Percentiles rank a stretch among this genome's conserved stretches.
Evolutionary conservation across 768 basidiomycete species (phyloP).

Genomic region (Phlebiopsis gigantea): DNA sequence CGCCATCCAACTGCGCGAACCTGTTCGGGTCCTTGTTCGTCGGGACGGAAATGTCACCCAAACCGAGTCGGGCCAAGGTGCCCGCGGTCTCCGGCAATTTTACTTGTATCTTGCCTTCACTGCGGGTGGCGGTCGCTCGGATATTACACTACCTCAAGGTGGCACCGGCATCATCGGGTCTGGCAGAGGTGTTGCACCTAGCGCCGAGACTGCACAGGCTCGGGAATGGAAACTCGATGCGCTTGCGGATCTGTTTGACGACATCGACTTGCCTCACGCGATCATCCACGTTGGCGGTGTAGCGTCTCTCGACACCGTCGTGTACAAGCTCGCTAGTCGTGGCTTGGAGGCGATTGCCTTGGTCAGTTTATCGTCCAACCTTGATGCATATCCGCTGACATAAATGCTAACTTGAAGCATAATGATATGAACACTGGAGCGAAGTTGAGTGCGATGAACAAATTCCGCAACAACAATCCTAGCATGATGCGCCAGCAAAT

Average conservation of each 20-base stretch:
- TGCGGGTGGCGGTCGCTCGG: slow-evolving; percentile 63
- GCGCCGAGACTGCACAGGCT: slow-evolving; percentile 78
- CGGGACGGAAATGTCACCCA: slow-evolving; percentile 79
- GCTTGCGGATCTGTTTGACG: slow-evolving; percentile 83
- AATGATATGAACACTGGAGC: slow-evolving; percentile 88
- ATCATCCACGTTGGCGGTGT: slow-evolving; percentile 88
- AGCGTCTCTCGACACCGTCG: slow-evolving; percentile 80
- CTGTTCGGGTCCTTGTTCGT: slow-evolving; percentile 95
- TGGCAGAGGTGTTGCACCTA: slow-evolving; percentile 68
- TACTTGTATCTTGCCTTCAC: slow-evolving; percentile 96
- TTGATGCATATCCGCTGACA: background rate
- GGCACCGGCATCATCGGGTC: slow-evolving; percentile 91
- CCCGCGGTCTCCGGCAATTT: slow-evolving; percentile 87
- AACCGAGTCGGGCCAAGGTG: slow-evolving; percentile 63
- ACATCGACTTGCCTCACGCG: slow-evolving; percentile 73
- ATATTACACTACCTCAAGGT: slow-evolving; percentile 34
- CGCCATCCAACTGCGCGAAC: slow-evolving; percentile 90
- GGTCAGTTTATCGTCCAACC: slow-evolving; percentile 39
- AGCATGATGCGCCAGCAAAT: slow-evolving; percentile 58
- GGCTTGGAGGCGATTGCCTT: slow-evolving; percentile 86
- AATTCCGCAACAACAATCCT: slow-evolving; percentile 62
- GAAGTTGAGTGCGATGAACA: slow-evolving; percentile 77
- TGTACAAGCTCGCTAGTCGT: slow-evolving; percentile 83
- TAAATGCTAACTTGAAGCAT: slow-evolving; percentile 45
- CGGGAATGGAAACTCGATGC: slow-evolving; percentile 95